Conservation (phyloP, 75 land plant species). For the Picea glauca region DNA sequence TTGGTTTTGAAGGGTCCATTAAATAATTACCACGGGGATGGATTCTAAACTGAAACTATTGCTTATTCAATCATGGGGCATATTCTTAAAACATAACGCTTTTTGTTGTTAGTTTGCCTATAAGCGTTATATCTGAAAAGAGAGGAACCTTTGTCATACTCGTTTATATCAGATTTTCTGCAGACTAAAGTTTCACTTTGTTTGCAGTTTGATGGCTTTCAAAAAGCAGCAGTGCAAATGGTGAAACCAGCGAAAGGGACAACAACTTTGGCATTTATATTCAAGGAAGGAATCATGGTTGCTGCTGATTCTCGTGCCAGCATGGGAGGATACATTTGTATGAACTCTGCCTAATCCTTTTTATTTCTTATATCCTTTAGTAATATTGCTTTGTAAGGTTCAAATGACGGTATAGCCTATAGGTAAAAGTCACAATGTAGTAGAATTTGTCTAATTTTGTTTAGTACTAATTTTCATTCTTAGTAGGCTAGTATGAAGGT, state of each 20-base stretch:
- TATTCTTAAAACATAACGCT: neutral
- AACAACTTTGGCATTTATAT: conserved; percentile 88
- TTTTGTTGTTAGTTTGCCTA: neutral
- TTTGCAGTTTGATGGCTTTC: conserved; percentile 86
- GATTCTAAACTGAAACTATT: neutral
- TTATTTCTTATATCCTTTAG: too few relatives aligned
- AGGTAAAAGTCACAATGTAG: too few relatives aligned
- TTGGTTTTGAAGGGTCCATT: neutral
- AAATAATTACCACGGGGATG: neutral
- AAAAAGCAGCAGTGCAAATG: conserved; percentile 72
- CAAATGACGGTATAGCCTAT: too few relatives aligned
- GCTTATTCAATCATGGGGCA: neutral
- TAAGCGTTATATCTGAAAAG: neutral
- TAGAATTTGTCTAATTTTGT: too few relatives aligned
- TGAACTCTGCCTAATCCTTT: neutral
- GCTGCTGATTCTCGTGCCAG: conserved; percentile 99
- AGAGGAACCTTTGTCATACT: neutral
- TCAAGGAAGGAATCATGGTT: conserved; percentile 93
- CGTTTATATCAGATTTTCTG: conserved; percentile 6
- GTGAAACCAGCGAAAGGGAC: conserved; percentile 96
- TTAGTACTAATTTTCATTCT: too few relatives aligned
- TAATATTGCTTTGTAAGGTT: too few relatives aligned
- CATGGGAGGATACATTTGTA: conserved; percentile 99
- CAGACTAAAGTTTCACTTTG: neutral
- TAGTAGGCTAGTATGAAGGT: too few relatives aligned